Evolutionary conservation across 1,139 yeast species (phyloP), one percentile per base, ranked within the genome.

Genomic region (Taphrina betulina): DNA sequence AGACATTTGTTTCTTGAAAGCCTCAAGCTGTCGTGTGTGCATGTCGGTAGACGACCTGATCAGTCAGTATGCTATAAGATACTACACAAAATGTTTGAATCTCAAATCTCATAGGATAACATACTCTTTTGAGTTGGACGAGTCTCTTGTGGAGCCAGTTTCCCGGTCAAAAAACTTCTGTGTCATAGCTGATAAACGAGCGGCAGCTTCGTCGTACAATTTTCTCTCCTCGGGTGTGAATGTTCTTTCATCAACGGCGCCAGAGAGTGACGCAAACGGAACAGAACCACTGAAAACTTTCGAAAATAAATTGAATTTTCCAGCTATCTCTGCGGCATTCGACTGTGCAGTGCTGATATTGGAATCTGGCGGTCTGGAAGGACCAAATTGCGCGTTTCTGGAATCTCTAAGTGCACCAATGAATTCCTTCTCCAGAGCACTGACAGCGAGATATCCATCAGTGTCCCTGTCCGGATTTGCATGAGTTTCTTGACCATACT

Each of bases 181-280:
- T 5, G 46, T 50, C 54, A 50, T 50, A 2, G 37, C 37, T 24
- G 46, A 45, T 3, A 50, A 34, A 4, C 54, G 45, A 2, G 24
- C 46, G 8, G 46, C 44, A 31, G 54, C 54, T 33, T 50, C 54
- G n/a, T 50, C 40, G 14, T 50, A 50, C 34, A 50, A n/a, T 16
- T 37, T 16, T 31, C 37, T 34, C 46, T 50, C 54, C 14, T 41
- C 54, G 10, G 46, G 19, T 2, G 46, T 50, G 17, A 50, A 36
- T 2, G 23, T 37, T 14, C 36, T 36, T n/a, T 36, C 48, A 22
- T 50, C 46, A 7, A 29, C 33, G 5, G 31, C 24, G 4, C 46
- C 23, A 29, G 42, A 16, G 10, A 33, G 24, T 17, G 41, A 37
- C 16, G 29, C 16, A n/a, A 31, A 36, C 17, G 53, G 44, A 14